Percentiles rank a stretch among this genome's conserved stretches.
These are phyloP conservation scores for Plectosphaerella plurivora DNA, from an alignment of 2,329 filamentous ascomycete genomes.

Conservation along the genomic window DNA sequence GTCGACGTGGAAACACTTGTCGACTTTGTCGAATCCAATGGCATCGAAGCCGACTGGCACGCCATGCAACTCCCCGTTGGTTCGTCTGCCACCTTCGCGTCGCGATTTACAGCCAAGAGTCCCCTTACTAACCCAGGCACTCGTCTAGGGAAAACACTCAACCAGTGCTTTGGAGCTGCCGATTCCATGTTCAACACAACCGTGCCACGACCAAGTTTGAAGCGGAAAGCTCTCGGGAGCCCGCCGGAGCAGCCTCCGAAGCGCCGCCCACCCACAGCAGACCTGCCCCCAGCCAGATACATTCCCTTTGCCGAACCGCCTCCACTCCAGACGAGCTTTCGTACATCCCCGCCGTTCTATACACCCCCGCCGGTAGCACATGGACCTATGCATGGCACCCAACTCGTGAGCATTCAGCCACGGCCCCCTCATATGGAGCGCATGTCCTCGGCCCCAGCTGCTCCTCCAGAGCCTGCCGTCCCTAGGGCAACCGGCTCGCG, in stretches of 20 bases:
- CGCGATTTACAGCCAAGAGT: conserved; percentile 13
- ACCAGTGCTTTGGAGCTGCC: conserved; percentile 36
- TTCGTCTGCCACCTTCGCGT: conserved; percentile 12
- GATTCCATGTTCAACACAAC: conserved; percentile 29
- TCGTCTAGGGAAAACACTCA: conserved; percentile 37
- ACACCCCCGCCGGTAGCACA: no score
- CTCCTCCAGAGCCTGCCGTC: not conserved
- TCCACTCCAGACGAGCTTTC: no score
- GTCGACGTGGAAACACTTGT: conserved; percentile 41
- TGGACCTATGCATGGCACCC: not conserved
- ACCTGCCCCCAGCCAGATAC: not conserved
- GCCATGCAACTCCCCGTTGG: conserved; percentile 41
- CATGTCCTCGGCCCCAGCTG: not conserved
- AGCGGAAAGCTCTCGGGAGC: conserved; percentile 25
- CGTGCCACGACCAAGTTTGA: conserved; percentile 21
- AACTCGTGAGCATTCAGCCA: conserved; percentile 1
- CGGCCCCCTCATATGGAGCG: not conserved
- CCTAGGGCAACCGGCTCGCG: conserved; percentile 14
- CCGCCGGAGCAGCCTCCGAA: not conserved
- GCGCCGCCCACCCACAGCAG: not conserved
- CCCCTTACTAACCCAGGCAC: not conserved
- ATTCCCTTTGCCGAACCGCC: no score
- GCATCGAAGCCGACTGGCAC: conserved; percentile 38
- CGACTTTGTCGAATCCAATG: conserved; percentile 38
- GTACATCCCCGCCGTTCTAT: no score